A percentile compares a stretch with the other conserved stretches of the same genome.
These are phyloP conservation scores for Dissophora ornata DNA, from an alignment of 192 early-diverging fungal species.

Conservation along the genomic window DNA sequence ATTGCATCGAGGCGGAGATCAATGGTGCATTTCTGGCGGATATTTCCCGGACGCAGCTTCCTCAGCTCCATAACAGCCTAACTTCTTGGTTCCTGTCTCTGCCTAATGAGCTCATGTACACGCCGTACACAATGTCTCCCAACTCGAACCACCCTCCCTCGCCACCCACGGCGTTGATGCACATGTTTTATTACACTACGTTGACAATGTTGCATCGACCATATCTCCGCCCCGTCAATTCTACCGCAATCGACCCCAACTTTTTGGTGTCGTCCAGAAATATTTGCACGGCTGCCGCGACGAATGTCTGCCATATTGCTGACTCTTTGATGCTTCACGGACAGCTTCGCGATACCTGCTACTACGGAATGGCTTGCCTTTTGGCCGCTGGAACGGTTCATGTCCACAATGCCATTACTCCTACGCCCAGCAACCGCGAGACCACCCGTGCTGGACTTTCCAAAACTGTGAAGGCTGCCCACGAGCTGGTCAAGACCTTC, in stretches of 20 bases:
- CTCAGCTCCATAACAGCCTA: constrained; percentile 52
- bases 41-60: constrained; percentile 48
- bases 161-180: constrained; percentile 51
- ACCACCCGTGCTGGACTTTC: constrained; percentile 51
- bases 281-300: constrained; percentile 55
- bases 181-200: constrained; percentile 67
- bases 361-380: constrained; percentile 53
- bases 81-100: constrained; percentile 61
- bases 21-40: constrained; percentile 52
- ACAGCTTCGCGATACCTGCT: constrained; percentile 41
- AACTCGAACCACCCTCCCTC: constrained; percentile 52
- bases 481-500: constrained; percentile 55
- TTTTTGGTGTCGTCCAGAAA: constrained; percentile 54
- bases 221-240: constrained; percentile 57
- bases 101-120: constrained; percentile 65
- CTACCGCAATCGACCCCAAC: constrained; percentile 47
- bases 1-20: constrained; percentile 53
- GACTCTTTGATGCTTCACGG: constrained; percentile 53
- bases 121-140: constrained; percentile 55
- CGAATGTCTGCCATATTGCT: constrained; percentile 55
- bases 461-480: constrained; percentile 52
- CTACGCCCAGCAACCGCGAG: constrained; percentile 49
- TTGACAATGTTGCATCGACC: constrained; percentile 68
- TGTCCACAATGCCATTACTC: constrained; percentile 55
- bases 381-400: constrained; percentile 56